Conservation (phyloP, 192 early-diverging fungal genomes). For the Coemansia aciculifera region DNA sequence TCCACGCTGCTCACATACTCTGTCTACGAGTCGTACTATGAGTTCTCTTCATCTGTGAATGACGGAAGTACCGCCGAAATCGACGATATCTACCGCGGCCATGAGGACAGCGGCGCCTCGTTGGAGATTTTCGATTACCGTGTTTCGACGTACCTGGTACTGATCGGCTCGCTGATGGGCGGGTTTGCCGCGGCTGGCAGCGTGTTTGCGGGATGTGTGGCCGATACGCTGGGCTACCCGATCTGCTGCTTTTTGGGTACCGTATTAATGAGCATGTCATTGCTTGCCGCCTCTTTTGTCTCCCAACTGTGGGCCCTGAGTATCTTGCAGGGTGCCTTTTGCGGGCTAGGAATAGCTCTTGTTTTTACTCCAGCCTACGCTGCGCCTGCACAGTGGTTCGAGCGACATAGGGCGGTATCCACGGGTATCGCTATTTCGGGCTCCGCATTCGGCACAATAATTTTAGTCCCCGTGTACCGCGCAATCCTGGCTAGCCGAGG, state of each 20-base stretch:
- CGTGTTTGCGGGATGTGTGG: constrained; percentile 23
- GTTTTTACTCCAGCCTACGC: constrained; percentile 53
- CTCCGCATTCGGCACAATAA: constrained; percentile 48
- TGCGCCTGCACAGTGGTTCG: constrained; percentile 58
- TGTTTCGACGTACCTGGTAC: constrained; percentile 15
- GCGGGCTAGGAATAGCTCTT: constrained; percentile 51
- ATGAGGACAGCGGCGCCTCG: not conserved
- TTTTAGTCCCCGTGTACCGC: constrained; percentile 38
- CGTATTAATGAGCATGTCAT: constrained; percentile 36
- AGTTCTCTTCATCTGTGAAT: not conserved
- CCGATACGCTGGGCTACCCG: constrained; percentile 20
- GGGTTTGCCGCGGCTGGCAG: constrained; percentile 22
- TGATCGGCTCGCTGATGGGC: constrained; percentile 37
- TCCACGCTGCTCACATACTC: constrained; percentile 39
- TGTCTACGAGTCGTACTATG: constrained; percentile 39
- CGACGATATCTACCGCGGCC: constrained; percentile 5
- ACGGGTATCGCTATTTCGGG: constrained; percentile 52
- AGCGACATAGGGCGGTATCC: constrained; percentile 49
- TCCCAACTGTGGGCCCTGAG: constrained; percentile 58
- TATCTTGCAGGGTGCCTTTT: constrained; percentile 61
- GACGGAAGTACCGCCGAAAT: constrained; percentile 4
- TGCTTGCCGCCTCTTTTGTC: constrained; percentile 58
- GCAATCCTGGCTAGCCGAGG: constrained; percentile 47
- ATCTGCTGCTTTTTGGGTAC: constrained; percentile 31
- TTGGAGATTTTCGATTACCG: not conserved